Percentiles rank a stretch among this genome's conserved stretches.
Conservation (phyloP, 208 protist genomes). For the Crithidia acanthocephali region DNA sequence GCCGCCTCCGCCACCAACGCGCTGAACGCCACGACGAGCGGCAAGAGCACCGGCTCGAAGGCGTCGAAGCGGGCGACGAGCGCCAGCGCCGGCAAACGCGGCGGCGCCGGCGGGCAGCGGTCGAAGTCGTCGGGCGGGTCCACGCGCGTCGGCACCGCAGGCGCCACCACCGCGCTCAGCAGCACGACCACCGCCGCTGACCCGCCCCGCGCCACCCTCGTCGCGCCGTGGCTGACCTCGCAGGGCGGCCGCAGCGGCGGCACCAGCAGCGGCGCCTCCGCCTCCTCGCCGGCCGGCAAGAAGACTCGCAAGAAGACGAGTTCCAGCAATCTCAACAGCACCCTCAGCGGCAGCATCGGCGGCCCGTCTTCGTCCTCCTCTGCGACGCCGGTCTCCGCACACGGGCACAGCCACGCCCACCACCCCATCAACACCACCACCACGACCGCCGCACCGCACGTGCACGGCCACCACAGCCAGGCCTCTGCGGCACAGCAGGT, state of each 20-base stretch:
- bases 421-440: neutral
- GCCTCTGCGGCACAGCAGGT: neutral
- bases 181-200: neutral
- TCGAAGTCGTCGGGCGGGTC: conserved; percentile 18
- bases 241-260: conserved; percentile 9
- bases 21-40: neutral
- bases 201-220: conserved; percentile 3
- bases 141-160: conserved; percentile 2
- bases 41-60: conserved; percentile 3
- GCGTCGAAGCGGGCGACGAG: conserved; percentile 25
- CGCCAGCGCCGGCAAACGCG: conserved; percentile 12
- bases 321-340: neutral
- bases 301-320: conserved; percentile 10
- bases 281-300: conserved; percentile 2
- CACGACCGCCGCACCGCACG: neutral
- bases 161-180: too few species aligned
- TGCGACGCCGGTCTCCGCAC: too few species aligned
- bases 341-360: conserved; percentile 8
- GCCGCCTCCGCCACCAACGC: neutral
- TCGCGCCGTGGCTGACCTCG: conserved; percentile 9
- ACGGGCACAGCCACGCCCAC: too few species aligned
- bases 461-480: neutral
- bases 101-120: conserved; percentile 15
- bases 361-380: neutral
- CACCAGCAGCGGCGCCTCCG: neutral